Base-by-base conservation (phyloP, 129 eudicot species). In the Pseudognaphalium luteoalbum region DNA sequence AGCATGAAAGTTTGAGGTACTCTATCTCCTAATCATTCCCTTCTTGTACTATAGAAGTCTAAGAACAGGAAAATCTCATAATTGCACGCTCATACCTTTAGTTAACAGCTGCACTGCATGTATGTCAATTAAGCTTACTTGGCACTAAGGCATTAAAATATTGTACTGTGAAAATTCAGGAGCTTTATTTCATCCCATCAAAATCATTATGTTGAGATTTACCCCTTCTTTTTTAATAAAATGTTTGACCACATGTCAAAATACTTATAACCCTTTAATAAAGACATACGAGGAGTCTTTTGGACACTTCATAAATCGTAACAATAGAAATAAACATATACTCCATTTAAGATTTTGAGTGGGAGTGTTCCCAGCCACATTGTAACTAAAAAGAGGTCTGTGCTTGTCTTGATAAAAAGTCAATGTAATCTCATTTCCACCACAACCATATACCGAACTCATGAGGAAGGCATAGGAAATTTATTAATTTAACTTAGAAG, bases 61-160 rank as follows among this genome's bases (percentile, higher is more conserved):
- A 8, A 37, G 42, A 39, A 74, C n/a, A 44, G 41, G 44, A 61
- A 30, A 63, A 62, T 30, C 51, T 30, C 21, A 64, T 63, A 3
- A 62, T 63, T 75, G 72, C 63, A 64, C 50, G 25, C 32, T 50
- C 28, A 17, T 32, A 21, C 51, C 25, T 29, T 71, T 37, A 34
- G 77, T 37, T 72, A 19, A 72, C 66, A 72, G 34, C 42, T 34
- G 11, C 68, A 12, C 57, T 56, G 56, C 56, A 15, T 66, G 4
- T 66, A n/a, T 20, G 15, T 68, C 41, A 10, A 34, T 67, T 76
- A 67, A 34, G 74, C 72, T 65, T 64, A 29, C 16, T 63, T 63
- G 47, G 42, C 79, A 47, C 72, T 63, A 64, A 33, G 65, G 62
- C 79, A 75, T 47, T 63, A 63, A 63, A 42, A 63, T 51, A 50